These are phyloP conservation scores for Serendipita sp. DNA, from an alignment of 768 basidiomycete species.

Conservation along the genomic window DNA sequence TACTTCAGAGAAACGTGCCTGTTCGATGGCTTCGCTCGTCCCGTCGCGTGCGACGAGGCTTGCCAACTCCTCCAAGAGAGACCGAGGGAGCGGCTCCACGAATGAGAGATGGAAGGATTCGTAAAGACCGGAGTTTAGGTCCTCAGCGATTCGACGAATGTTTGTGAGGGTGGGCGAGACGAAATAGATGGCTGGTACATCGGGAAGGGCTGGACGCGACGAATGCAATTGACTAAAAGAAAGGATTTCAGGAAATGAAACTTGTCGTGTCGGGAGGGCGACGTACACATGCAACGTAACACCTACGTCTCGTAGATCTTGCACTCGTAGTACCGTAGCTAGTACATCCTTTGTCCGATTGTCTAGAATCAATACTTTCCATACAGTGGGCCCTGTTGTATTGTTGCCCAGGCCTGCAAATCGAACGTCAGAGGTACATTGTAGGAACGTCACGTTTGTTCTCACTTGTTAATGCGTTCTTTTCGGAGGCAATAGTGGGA, in stretches of 20 bases:
- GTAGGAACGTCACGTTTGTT: constrained; percentile 15
- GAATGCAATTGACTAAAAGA: constrained; percentile 78
- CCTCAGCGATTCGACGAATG: constrained; percentile 80
- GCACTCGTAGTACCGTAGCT: constrained; percentile 86
- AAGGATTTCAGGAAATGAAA: neutral
- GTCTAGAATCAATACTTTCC: constrained; percentile 93
- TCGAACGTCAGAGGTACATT: neutral
- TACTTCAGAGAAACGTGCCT: constrained; percentile 27
- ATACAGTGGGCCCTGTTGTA: constrained; percentile 58
- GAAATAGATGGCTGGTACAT: constrained; percentile 96
- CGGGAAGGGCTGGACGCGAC: constrained; percentile 69
- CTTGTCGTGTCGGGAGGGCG: neutral
- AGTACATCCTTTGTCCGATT: constrained; percentile 92
- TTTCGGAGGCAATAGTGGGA: constrained; percentile 17
- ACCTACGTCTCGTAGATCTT: constrained; percentile 90
- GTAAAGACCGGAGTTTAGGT: constrained; percentile 77
- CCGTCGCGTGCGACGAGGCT: constrained; percentile 71
- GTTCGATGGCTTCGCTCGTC: constrained; percentile 63
- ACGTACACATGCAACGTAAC: constrained; percentile 95
- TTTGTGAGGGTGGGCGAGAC: constrained; percentile 79
- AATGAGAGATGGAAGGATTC: constrained; percentile 92
- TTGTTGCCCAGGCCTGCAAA: constrained; percentile 33
- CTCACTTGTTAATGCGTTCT: constrained; percentile 21
- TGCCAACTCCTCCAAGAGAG: constrained; percentile 86
- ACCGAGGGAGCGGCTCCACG: constrained; percentile 75